Evolutionary conservation across 2,329 filamentous ascomycete genomes (phyloP).

Genomic region (Madurella mycetomatis): DNA sequence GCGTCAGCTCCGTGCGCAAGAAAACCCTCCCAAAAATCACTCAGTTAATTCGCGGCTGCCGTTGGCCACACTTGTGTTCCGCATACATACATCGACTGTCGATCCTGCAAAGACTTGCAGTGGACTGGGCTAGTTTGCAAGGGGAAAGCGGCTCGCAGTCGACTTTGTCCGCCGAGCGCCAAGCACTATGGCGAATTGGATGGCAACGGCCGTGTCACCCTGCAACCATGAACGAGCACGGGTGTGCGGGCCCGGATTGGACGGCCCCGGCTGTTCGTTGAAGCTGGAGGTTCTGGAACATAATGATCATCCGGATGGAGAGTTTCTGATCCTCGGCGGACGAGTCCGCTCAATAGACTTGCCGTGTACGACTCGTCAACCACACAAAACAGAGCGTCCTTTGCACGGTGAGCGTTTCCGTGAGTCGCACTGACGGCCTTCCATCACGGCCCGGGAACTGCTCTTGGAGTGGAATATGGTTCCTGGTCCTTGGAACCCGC

Average conservation of each 20-base stretch:
- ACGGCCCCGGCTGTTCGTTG: no score
- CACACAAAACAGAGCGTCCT: no score
- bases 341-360: no score
- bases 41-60: not conserved
- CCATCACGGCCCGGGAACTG: not conserved
- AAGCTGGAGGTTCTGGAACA: no score
- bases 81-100: not conserved
- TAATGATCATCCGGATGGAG: no score
- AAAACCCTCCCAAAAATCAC: constrained; percentile 16
- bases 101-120: constrained; percentile 6
- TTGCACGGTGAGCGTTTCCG: no score
- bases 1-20: not conserved
- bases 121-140: not conserved
- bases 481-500: not conserved
- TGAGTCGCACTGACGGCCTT: not conserved
- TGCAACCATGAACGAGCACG: constrained; percentile 10
- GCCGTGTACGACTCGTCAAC: no score
- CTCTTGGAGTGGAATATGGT: not conserved
- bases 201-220: constrained; percentile 13
- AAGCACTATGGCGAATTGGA: constrained; percentile 19
- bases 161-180: constrained; percentile 13
- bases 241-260: no score
- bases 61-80: not conserved
- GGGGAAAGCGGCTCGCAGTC: constrained; percentile 1
- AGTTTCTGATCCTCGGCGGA: no score